Evolutionary conservation across 2,329 filamentous ascomycete species (phyloP).

Genomic region (Penicillium frequentans): DNA sequence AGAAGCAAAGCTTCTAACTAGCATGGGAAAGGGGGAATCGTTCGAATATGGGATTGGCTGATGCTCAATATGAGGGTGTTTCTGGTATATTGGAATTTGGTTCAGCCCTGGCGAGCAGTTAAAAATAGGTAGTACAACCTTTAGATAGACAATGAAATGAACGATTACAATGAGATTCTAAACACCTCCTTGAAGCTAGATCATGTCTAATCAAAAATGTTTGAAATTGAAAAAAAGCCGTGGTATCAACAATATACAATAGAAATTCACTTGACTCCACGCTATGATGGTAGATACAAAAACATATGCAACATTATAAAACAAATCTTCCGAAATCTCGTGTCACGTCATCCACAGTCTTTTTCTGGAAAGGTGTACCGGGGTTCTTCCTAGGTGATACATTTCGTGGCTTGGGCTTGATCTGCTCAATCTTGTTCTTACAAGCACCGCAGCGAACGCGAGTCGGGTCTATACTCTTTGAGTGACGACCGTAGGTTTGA

Average conservation of each 20-base stretch:
- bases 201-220: background rate
- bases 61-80: background rate
- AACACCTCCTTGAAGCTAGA: background rate
- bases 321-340: slow-evolving; percentile 7
- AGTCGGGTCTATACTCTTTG: slow-evolving; percentile 74
- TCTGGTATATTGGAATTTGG: background rate
- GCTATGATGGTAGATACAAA: background rate
- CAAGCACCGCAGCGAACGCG: slow-evolving; percentile 78
- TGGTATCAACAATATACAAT: background rate
- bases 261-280: background rate
- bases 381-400: slow-evolving; percentile 29
- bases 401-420: slow-evolving; percentile 70
- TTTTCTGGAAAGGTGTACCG: slow-evolving; percentile 1
- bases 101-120: background rate
- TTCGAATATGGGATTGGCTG: background rate
- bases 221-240: background rate
- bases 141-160: background rate
- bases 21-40: background rate
- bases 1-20: background rate
- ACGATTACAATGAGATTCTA: background rate
- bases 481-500: slow-evolving; percentile 77
- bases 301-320: background rate
- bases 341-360: slow-evolving; percentile 7
- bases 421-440: slow-evolving; percentile 69
- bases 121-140: background rate